Percentiles rank a stretch among this genome's conserved stretches.
Conservation (phyloP, 768 basidiomycete species). For the Tulasnella sp. region DNA sequence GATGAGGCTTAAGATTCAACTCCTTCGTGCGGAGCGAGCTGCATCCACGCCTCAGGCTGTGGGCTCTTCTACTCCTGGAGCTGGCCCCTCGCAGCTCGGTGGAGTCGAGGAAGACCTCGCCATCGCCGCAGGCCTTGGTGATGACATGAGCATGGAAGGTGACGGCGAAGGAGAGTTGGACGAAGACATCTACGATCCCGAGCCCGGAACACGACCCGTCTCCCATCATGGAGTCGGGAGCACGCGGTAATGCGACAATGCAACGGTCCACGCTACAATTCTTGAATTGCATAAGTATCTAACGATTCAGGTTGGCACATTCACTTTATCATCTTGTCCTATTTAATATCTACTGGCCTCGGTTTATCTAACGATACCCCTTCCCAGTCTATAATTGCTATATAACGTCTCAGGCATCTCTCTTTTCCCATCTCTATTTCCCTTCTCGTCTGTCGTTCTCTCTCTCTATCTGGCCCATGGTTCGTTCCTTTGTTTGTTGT, state of each 20-base stretch:
- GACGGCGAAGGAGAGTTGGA: slow-evolving; percentile 28
- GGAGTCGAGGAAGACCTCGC: slow-evolving; percentile 25
- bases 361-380: slow-evolving; percentile 8
- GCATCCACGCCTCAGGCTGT: neutral
- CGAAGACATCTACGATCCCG: slow-evolving; percentile 21
- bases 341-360: slow-evolving; percentile 11
- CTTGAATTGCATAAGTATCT: neutral
- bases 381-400: slow-evolving; percentile 9
- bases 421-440: neutral
- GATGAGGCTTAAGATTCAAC: slow-evolving; percentile 30
- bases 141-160: slow-evolving; percentile 26
- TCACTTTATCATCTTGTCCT: neutral
- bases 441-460: neutral
- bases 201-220: neutral
- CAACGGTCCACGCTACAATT: neutral
- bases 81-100: neutral
- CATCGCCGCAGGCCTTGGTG: slow-evolving; percentile 14
- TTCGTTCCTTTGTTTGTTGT: slow-evolving; percentile 12
- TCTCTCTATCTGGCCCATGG: neutral
- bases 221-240: neutral
- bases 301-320: neutral
- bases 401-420: neutral
- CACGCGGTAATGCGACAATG: neutral
- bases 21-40: slow-evolving; percentile 24
- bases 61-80: neutral